Evolutionary conservation across 2,329 filamentous ascomycete genomes (phyloP), one percentile per base, ranked within the genome.

Genomic region (Colletotrichum endophyticum): DNA sequence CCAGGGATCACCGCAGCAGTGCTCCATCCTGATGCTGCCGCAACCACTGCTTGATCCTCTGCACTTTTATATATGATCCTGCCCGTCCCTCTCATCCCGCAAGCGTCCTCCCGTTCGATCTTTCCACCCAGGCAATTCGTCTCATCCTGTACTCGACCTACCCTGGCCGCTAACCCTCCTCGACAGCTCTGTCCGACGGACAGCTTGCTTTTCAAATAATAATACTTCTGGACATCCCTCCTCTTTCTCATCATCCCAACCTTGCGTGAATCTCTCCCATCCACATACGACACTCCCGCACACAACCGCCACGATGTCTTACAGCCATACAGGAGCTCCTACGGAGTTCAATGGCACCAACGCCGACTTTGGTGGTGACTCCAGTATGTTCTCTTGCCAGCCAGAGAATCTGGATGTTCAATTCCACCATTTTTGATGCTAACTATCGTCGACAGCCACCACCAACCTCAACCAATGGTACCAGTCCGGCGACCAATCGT

Each of bases 391-490:
- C 73, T 74, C 70, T 73, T 66, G 6, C 61, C n/a, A 11, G 34
- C 34, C 5, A 9, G 44, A 63, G 30, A 27, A 53, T 15, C 39
- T n/a, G 49, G 70, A n/a, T 16, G 16, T 25, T 39, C 44, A 25
- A n/a, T n/a, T 25, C 30, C 39, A 27, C 63, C 56, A 36, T 19
- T 22, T 22, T 11, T 70, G 59, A 66, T 73, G 56, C 73, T 66
- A 59, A 63, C 56, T 16, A 61, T 36, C 36, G 13, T 57, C 44
- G 75, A 79, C 84, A 98, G 96, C 90, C 81, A 91, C 88, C 83
- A 93, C 95, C 83, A 98, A 99, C 87, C 86, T 98, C 84, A 99
- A 99, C 90, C 95, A 98, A 92, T 98, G 96, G 95, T 99, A 94
- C 87, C 91, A 95, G 80, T 89, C 95, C 8, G 97, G 97, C 82